These are phyloP conservation scores for Mucor piriformis DNA, from an alignment of 371 early-diverging fungal species.

Conservation along the genomic window DNA sequence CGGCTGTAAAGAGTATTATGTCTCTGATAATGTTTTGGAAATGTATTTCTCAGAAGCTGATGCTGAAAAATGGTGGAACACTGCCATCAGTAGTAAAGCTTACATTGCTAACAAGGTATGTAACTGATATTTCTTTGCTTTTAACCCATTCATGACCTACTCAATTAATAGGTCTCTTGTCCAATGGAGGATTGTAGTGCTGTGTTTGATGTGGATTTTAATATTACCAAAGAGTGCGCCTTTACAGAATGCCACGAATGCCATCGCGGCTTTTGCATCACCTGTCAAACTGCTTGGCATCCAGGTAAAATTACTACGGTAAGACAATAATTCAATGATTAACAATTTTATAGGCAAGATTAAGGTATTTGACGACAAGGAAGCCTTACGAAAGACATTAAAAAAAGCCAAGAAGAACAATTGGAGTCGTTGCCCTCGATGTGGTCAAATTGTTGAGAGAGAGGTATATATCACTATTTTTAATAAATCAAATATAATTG, in stretches of 20 bases:
- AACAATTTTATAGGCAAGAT: slow-evolving; percentile 10
- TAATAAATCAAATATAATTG: background rate
- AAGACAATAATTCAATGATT: background rate
- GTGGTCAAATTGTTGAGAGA: slow-evolving; percentile 13
- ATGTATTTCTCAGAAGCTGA: background rate
- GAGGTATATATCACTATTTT: background rate
- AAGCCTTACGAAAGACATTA: slow-evolving; percentile 2
- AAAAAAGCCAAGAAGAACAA: slow-evolving; percentile 2
- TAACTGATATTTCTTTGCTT: background rate
- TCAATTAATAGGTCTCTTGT: slow-evolving; percentile 13
- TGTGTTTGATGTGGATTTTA: slow-evolving; percentile 15
- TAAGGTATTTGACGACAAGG: slow-evolving; percentile 14
- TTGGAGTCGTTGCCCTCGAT: slow-evolving; percentile 24
- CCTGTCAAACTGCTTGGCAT: slow-evolving; percentile 12
- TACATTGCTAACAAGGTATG: slow-evolving; percentile 17
- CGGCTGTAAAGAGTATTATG: slow-evolving; percentile 4
- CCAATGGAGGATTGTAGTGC: slow-evolving; percentile 16
- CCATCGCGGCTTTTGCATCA: slow-evolving; percentile 21
- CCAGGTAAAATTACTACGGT: background rate
- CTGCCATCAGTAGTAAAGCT: background rate
- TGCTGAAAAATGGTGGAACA: slow-evolving; percentile 16
- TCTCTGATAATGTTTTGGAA: background rate
- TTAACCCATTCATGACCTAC: background rate
- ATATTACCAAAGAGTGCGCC: slow-evolving; percentile 5
- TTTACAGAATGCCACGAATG: slow-evolving; percentile 27